Conservation (phyloP, 2,329 filamentous ascomycete genomes). For the Colletotrichum coccodes region DNA sequence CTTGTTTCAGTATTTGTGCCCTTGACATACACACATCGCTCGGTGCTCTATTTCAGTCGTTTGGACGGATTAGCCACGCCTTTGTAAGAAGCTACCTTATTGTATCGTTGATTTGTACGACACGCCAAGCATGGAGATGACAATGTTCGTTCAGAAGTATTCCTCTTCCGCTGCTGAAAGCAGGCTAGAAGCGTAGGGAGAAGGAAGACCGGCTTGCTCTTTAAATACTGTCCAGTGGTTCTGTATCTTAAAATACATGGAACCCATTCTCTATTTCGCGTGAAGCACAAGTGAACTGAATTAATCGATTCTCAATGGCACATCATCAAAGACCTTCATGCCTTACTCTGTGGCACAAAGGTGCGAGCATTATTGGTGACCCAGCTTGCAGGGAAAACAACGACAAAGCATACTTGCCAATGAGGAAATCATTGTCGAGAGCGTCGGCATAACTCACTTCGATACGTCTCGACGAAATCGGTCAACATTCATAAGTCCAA, state of each 20-base stretch:
- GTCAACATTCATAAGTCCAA: neutral
- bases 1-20: slow-evolving; percentile 7
- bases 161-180: neutral
- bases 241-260: neutral
- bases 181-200: neutral
- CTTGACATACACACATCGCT: neutral
- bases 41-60: neutral
- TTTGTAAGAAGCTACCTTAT: neutral
- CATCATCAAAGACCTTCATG: neutral
- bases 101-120: neutral
- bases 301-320: neutral
- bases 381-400: neutral
- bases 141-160: neutral
- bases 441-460: too few species aligned
- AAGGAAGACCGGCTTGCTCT: neutral
- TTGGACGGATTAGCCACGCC: neutral
- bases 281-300: neutral
- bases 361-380: too few species aligned
- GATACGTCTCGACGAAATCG: neutral
- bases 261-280: neutral
- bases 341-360: neutral
- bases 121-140: neutral
- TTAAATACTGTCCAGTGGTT: neutral
- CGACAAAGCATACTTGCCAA: neutral
- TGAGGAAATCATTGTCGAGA: neutral